Conservation (phyloP, 768 basidiomycete genomes). For the Boletus rubropictus region DNA sequence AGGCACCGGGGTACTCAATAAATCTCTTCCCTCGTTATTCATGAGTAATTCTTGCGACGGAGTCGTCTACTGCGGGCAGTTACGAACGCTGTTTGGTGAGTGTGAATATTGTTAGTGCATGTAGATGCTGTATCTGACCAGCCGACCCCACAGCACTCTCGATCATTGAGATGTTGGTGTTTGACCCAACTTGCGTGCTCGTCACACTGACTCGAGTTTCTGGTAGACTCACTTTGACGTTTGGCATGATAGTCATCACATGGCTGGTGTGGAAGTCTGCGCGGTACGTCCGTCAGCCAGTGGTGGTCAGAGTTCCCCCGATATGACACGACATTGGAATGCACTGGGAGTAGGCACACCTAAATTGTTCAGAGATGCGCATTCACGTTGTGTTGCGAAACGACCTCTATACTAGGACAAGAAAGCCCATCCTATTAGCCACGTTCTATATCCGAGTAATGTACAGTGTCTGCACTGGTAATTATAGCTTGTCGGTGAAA, state of each 20-base stretch:
- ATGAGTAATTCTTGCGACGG: slow-evolving; percentile 36
- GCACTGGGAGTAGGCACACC: slow-evolving; percentile 1
- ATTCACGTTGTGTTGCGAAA: not conserved
- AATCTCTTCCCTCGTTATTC: slow-evolving; percentile 42
- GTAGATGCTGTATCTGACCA: not conserved
- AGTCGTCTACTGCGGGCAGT: slow-evolving; percentile 50
- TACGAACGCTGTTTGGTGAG: slow-evolving; percentile 49
- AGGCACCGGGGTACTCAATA: slow-evolving; percentile 47
- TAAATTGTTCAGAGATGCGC: slow-evolving; percentile 1
- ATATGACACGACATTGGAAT: slow-evolving; percentile 14
- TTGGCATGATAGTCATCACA: slow-evolving; percentile 40
- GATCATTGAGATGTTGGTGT: slow-evolving; percentile 47
- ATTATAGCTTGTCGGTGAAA: too few relatives aligned
- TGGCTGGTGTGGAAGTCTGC: slow-evolving; percentile 53
- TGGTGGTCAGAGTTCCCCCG: slow-evolving; percentile 23
- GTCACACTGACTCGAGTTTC: slow-evolving; percentile 7
- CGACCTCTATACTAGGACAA: not conserved
- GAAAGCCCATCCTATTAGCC: not conserved
- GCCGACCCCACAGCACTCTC: slow-evolving; percentile 39
- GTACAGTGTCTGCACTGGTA: too few relatives aligned
- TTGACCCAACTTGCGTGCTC: not conserved
- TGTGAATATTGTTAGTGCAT: not conserved
- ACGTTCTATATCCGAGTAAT: too few relatives aligned
- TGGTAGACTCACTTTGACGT: slow-evolving; percentile 41
- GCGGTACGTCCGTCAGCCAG: slow-evolving; percentile 31